A percentile compares a stretch with the other conserved stretches of the same genome.
These are phyloP conservation scores for Saccharomycopsis selenospora DNA, from an alignment of 805 yeast species.

Conservation along the genomic window DNA sequence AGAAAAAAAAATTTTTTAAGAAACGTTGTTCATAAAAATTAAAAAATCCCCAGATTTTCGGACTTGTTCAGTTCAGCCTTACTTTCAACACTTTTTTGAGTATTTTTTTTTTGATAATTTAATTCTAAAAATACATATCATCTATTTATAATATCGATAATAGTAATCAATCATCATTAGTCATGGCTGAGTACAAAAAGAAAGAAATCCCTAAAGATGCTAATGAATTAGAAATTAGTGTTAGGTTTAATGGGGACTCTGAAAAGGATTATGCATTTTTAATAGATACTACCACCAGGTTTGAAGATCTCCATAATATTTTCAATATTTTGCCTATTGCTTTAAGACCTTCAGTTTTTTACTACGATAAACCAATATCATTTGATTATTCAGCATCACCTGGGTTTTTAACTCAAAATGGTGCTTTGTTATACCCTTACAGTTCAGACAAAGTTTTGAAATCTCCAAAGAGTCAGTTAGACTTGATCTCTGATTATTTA, in stretches of 20 bases:
- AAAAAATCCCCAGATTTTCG: too few species aligned
- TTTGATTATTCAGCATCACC: constrained; percentile 59
- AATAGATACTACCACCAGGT: constrained; percentile 51
- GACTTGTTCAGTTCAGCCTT: too few species aligned
- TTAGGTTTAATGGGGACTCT: constrained; percentile 77
- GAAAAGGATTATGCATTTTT: constrained; percentile 90
- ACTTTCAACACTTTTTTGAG: too few species aligned
- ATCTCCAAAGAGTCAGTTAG: constrained; percentile 21
- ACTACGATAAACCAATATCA: constrained; percentile 53
- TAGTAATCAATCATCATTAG: too few species aligned
- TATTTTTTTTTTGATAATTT: too few species aligned
- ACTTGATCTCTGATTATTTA: constrained; percentile 46
- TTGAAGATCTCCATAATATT: constrained; percentile 51
- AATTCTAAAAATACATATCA: too few species aligned
- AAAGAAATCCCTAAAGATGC: constrained; percentile 16
- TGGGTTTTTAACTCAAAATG: constrained; percentile 78
- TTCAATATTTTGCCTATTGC: constrained; percentile 65
- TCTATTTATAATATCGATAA: too few species aligned
- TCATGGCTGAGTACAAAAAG: background rate
- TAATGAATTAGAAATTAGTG: constrained; percentile 45
- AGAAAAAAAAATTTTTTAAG: too few species aligned
- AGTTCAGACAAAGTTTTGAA: constrained; percentile 41
- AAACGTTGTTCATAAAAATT: too few species aligned
- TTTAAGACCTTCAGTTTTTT: constrained; percentile 74
- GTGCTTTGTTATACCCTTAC: constrained; percentile 63